A percentile compares a stretch with the other conserved stretches of the same genome.
These are phyloP conservation scores for Ceratobasidium sp. DNA, from an alignment of 1,284 basidiomycete species.

Conservation along the genomic window DNA sequence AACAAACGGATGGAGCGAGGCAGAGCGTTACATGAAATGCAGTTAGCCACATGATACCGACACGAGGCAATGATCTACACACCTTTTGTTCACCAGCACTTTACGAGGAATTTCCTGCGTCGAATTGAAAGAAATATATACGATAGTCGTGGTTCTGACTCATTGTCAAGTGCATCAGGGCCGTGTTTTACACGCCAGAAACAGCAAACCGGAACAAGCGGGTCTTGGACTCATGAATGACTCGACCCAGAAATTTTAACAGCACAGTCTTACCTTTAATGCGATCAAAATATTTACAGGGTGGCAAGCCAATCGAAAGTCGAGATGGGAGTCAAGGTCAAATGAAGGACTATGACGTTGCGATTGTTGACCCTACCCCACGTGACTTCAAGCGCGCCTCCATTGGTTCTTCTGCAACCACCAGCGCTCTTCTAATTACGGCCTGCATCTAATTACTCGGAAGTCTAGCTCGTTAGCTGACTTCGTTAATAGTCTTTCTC, in stretches of 20 bases:
- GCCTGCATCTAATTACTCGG: neutral
- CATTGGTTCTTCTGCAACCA: neutral
- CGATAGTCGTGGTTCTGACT: constrained; percentile 7
- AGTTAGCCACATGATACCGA: constrained; percentile 16
- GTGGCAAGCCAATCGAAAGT: neutral
- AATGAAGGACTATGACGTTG: neutral
- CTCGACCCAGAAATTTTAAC: neutral
- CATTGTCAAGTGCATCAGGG: constrained; percentile 31
- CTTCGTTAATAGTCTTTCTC: no score
- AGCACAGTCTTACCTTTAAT: constrained; percentile 5
- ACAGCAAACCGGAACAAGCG: neutral
- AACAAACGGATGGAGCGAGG: neutral
- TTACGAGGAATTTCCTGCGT: no score
- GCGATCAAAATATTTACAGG: neutral
- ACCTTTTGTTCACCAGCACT: neutral
- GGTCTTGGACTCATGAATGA: constrained; percentile 7
- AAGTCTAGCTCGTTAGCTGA: no score
- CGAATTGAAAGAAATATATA: no score
- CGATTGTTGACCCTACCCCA: neutral
- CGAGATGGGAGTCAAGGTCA: neutral
- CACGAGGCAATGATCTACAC: neutral
- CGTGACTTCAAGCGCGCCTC: constrained; percentile 9
- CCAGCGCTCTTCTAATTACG: neutral
- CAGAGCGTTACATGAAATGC: constrained; percentile 21
- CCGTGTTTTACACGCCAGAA: constrained; percentile 1